Evolutionary conservation across 768 basidiomycete genomes (phyloP), one percentile per base, ranked within the genome.

Genomic region (Kwoniella sp.): DNA sequence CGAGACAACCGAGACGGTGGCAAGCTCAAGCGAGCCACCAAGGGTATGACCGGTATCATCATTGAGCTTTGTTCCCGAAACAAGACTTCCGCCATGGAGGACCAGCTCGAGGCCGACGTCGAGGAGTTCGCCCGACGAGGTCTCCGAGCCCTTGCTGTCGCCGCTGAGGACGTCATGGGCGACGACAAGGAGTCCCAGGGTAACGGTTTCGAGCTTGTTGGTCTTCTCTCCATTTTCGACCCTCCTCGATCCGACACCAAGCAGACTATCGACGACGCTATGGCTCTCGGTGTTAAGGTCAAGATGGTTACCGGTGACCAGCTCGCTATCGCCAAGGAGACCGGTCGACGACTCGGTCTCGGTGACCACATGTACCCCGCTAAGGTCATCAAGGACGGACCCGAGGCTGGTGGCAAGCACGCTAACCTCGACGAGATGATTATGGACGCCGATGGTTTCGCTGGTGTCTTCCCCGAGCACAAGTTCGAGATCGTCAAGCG

Each of bases 221-320:
- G 93, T 79, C 85, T 98, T 23, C 84, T 98, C 50, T 84, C 92
- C 67, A 98, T 98, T 79, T 96, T 89, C 77, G 92, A 96, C 73
- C 92, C 92, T 56, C 93, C 93, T 59, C 90, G 93, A 77, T 87
- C 87, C 1, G 93, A 98, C 73, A 98, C 93, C 76, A 95, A 98
- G 80, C 88, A 95, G 78, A 98, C 93, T 17, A 96, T 98, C 71
- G 92, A 96, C 69, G 91, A 98, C 75, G 92, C 93, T 46, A 79
- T 90, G 52, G 85, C 85, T 51, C 89, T 96, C 72, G 93, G 93
- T 76, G 91, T 98, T 67, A 87, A 85, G 74, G 92, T 98, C 75
- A 98, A 98, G 86, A 98, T 98, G 93, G 93, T 96, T 56, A 98
- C 93, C n/a, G 93, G 93, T 80, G 93, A 98, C 75, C 93, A 98